Evolutionary conservation across 106 monocot species (phyloP), one percentile per base, ranked within the genome.

Genomic region (Triglochin maritima): DNA sequence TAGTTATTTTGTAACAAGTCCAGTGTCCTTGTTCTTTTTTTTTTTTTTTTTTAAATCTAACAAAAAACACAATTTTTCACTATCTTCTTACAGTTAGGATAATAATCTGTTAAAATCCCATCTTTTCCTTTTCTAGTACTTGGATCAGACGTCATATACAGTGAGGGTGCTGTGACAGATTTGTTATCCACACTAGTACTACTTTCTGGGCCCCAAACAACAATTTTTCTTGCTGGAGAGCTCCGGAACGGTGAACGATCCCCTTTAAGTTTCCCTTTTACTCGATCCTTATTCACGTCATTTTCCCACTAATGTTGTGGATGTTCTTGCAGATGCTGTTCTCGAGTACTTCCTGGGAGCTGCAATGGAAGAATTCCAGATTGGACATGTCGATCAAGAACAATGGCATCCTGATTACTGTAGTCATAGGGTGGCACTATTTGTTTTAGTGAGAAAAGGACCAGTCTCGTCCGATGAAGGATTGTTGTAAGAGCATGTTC

Each of bases 101-200:
- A n/a, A n/a, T n/a, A n/a, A n/a, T n/a, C n/a, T n/a, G n/a, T n/a
- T n/a, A n/a, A n/a, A n/a, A n/a, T n/a, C n/a, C n/a, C n/a, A 62
- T 63, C 16, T 13, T 3, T 10, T 54, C 63, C 60, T 62, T 3
- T 63, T 70, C 46, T 55, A 91, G 96, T 98, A 14, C 66, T 98
- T 51, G 96, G 91, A 11, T 98, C 91, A 9, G 96, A 91, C 77
- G 88, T 98, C 14, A 82, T 98, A 42, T 98, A 98, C 72, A 88
- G 86, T 56, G 96, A 98, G 72, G 78, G 17, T 56, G 86, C 91
- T 47, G 91, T 86, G 6, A 49, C 51, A 43, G 88, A 91, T 77
- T 76, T 98, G 49, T 49, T 91, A 11, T 61, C 60, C 43, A 98
- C 96, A 41, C 57, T 98, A 49, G 82, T 63, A 4, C 78, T 79